Evolutionary conservation across 331 rosid species (phyloP), one percentile per base, ranked within the genome.

Genomic region (Prunus yedoensis): DNA sequence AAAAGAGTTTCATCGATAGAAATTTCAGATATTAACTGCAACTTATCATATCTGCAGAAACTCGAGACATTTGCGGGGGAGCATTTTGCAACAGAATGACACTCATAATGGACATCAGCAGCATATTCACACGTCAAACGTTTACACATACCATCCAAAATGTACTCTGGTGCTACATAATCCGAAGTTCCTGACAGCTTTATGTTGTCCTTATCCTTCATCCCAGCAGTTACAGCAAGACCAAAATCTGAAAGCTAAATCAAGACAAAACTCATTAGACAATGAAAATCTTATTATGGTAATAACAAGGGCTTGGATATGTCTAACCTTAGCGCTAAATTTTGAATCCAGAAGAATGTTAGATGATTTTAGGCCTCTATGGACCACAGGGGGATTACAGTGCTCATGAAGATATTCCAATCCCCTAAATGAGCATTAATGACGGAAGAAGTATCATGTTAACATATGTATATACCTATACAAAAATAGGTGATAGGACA

Each of bases 351-450:
- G 84, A 84, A 94, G 97, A 87, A 94, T 84, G 81, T 84, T 90
- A 2, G 92, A 90, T 60, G 97, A 90, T 74, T 88, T 87, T 57
- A 94, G 76, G 80, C 88, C 89, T 76, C 99, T 79, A 64, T 86
- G 99, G 79, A 94, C 92, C 84, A 89, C 82, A 10, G 92, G 91
- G 54, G 95, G 97, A 85, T 86, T 86, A 61, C 88, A 85, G 60
- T 88, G 91, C 86, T 94, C 98, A 8, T 94, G 97, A 73, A 94
- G 97, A 87, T 88, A 86, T 80, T 94, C 97, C 82, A 94, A 77
- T 50, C 95, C 98, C 81, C 98, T 94, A 76, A 41, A 30, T 20
- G 52, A 67, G 51, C 75, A n/a, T n/a, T n/a, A n/a, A n/a, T n/a
- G n/a, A 80, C 75, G 35, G 52, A 28, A 51, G n/a, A 35, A 56